Evolutionary conservation across 495 filamentous ascomycete genomes (phyloP).

Genomic region (Bacidia gigantensis): DNA sequence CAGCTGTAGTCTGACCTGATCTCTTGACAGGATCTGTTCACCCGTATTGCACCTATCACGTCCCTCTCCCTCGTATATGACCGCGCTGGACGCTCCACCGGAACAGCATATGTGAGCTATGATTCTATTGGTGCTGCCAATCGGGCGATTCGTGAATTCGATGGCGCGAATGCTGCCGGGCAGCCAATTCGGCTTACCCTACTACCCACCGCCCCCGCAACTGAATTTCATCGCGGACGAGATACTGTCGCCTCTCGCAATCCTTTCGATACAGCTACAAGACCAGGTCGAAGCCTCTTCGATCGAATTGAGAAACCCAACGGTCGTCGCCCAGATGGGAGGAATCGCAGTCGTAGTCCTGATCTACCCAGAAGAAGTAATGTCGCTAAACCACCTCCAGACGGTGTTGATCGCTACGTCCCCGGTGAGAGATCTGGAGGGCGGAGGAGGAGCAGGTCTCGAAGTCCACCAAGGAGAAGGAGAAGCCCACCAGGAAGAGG

Average conservation of each 20-base stretch:
- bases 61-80: constrained; percentile 70
- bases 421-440: constrained; percentile 27
- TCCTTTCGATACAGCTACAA: constrained; percentile 44
- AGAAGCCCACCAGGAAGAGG: constrained; percentile 22
- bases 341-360: constrained; percentile 32
- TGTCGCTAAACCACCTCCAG: constrained; percentile 53
- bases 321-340: constrained; percentile 19
- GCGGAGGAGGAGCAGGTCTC: constrained; percentile 37
- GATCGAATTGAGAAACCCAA: constrained; percentile 52
- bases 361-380: constrained; percentile 42
- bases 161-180: constrained; percentile 85
- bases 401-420: constrained; percentile 73
- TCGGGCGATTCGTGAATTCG: constrained; percentile 63
- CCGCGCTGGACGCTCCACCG: constrained; percentile 79
- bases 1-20: neutral
- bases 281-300: constrained; percentile 48
- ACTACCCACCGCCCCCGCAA: constrained; percentile 36
- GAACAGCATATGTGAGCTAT: constrained; percentile 76
- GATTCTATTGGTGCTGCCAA: constrained; percentile 51
- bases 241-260: constrained; percentile 24
- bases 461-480: constrained; percentile 21
- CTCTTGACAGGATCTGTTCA: constrained; percentile 56
- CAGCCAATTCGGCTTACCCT: constrained; percentile 77
- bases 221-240: constrained; percentile 15
- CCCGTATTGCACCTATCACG: constrained; percentile 56